Evolutionary conservation across 495 filamentous ascomycete genomes (phyloP), one percentile per base, ranked within the genome.

Genomic region (Podospora australis): DNA sequence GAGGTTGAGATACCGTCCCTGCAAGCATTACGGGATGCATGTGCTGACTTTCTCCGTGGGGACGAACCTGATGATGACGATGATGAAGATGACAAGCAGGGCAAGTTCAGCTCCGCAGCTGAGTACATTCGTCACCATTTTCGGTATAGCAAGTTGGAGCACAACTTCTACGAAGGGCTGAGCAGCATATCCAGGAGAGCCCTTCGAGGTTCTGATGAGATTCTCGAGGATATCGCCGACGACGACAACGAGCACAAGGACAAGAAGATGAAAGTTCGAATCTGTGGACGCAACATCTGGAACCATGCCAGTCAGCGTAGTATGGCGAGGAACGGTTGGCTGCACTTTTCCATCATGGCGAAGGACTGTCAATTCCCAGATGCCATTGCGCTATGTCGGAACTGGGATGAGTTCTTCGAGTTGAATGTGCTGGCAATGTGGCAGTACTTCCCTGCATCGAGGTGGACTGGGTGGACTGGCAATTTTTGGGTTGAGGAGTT

Each of bases 391-490:
- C 66, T 78, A 7, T 79, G 77, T 49, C 70, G 73, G 32, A 74
- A 73, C 49, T 78, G 73, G 74, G 67, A 74, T 23, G 77, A 79
- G 49, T 74, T 78, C 54, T 72, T 68, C 38, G 67, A 77, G 35
- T 50, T 79, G 22, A 73, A 71, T 34, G 59, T 70, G 28, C 64
- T 77, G 6, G 61, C 71, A 4, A 38, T 65, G 13, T 76, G 69
- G 56, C 67, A 75, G 39, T 79, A 71, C 41, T 78, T 78, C 39
- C 73, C 72, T 0, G 70, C 68, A 1, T 62, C 68, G 4, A 71
- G 71, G 46, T 76, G 69, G 71, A 50, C 60, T 13, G 54, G 63
- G 13, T 72, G 66, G 69, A 57, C 61, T 19, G 66, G 67, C 4
- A 66, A 71, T 56, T 48, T 44, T n/a, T 17, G 59, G 7, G 57